Conservation (phyloP, 2,329 filamentous ascomycete genomes). For the Sporothrix curviconia region DNA sequence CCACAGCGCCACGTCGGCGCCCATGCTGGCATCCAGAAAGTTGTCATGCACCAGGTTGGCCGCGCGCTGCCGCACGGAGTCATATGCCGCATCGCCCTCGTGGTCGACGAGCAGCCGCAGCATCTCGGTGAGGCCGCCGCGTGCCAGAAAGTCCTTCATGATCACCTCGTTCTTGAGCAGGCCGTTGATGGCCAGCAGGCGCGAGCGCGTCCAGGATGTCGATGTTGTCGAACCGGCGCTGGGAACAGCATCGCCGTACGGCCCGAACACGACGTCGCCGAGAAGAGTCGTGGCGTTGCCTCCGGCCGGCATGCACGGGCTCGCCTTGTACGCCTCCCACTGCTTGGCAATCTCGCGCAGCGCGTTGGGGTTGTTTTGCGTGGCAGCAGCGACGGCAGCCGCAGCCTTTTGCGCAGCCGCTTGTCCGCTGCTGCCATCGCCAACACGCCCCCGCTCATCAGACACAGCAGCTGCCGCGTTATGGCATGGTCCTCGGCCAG, state of each 20-base stretch:
- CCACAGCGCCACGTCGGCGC: slow-evolving; percentile 52
- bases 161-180: slow-evolving; percentile 50
- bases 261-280: slow-evolving; percentile 36
- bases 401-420: slow-evolving; percentile 46
- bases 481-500: slow-evolving; percentile 50
- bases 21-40: slow-evolving; percentile 61
- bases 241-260: slow-evolving; percentile 25
- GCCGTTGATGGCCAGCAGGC: slow-evolving; percentile 47
- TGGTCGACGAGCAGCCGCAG: slow-evolving; percentile 42
- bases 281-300: slow-evolving; percentile 21
- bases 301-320: slow-evolving; percentile 28
- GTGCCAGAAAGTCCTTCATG: slow-evolving; percentile 48
- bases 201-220: slow-evolving; percentile 28
- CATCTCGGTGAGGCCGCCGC: slow-evolving; percentile 47
- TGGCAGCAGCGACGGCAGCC: slow-evolving; percentile 47
- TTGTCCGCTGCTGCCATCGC: slow-evolving; percentile 21
- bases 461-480: slow-evolving; percentile 50
- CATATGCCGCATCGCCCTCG: slow-evolving; percentile 42
- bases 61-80: slow-evolving; percentile 45
- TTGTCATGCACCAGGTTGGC: slow-evolving; percentile 56
- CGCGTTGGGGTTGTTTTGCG: slow-evolving; percentile 61
- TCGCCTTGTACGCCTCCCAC: slow-evolving; percentile 39
- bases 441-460: slow-evolving; percentile 36
- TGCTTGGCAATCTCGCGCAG: slow-evolving; percentile 43
- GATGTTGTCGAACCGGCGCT: neutral